Evolutionary conservation across 2,329 filamentous ascomycete genomes (phyloP).

Genomic region (Metarhizium album): DNA sequence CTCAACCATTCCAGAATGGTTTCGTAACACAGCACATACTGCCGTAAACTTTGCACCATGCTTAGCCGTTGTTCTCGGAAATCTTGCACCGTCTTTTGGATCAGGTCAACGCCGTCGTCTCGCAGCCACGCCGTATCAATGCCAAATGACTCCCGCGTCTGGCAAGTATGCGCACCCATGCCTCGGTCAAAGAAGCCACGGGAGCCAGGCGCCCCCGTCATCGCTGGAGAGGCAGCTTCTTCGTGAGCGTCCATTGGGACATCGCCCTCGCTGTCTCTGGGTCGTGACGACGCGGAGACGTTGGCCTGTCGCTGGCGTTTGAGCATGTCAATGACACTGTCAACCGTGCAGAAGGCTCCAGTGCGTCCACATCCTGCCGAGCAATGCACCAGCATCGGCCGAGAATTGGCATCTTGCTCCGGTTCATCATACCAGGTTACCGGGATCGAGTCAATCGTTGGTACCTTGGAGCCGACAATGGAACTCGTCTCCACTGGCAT

Average conservation of each 20-base stretch:
- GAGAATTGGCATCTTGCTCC: conserved; percentile 36
- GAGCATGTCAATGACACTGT: conserved; percentile 91
- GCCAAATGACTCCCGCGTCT: conserved; percentile 4
- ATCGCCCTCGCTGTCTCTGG: conserved; percentile 31
- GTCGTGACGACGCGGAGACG: conserved; percentile 9
- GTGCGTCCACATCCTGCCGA: conserved; percentile 93
- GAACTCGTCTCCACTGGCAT: conserved; percentile 34
- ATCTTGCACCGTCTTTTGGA: conserved; percentile 81
- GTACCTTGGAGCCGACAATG: conserved; percentile 20
- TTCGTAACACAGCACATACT: conserved; percentile 96
- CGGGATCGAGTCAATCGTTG: conserved; percentile 18
- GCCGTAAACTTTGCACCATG: conserved; percentile 91
- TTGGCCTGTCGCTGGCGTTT: conserved; percentile 60
- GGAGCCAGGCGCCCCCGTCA: conserved; percentile 15
- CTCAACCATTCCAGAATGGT: conserved; percentile 80
- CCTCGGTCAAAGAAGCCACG: conserved; percentile 7
- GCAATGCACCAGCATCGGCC: conserved; percentile 87
- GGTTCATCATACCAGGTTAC: conserved; percentile 48
- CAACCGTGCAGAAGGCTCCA: conserved; percentile 92
- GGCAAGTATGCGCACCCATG: conserved; percentile 5
- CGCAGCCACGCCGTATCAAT: conserved; percentile 54
- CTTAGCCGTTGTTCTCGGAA: conserved; percentile 81
- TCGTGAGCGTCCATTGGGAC: conserved; percentile 30
- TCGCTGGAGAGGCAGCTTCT: conserved; percentile 19
- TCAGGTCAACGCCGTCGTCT: conserved; percentile 62